Base-by-base conservation (phyloP, 2,329 filamentous ascomycete species). In the Bretziella fagacearum region DNA sequence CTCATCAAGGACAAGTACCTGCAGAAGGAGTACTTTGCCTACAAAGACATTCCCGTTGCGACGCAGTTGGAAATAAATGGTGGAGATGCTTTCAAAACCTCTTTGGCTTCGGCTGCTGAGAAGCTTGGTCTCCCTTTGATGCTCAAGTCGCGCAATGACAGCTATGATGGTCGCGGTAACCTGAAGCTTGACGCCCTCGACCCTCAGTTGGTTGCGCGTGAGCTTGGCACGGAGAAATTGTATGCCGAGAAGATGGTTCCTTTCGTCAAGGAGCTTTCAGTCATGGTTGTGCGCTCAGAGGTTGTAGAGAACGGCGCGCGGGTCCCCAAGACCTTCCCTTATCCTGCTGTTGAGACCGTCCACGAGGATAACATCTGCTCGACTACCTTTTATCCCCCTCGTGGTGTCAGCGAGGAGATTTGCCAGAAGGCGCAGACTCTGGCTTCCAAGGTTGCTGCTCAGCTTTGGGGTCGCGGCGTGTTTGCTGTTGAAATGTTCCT, bases 401-500 rank as follows among this genome's bases (percentile, higher is more conserved):
- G 87, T 30, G 70, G 73, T 5, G 77, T 93, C 2, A 67, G 77
- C 1, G 63, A 68, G 1, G 62, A 67, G 1, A 68, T 81, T 32
- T 73, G 74, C 51, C 62, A 74, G 53, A 65, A 73, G 55, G 87
- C 87, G 0, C 79, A 85, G 58, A 71, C 78, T 35, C 69, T 95
- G 0, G 91, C 87, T 0, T 75, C 77, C 54, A 77, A 81, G 49
- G 87, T 91, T 8, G 77, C 95, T 18, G 71, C 74, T 35, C 80
- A 76, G 44, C 81, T 98, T 47, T 78, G 79, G 66, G 91, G 91
- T 44, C 81, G 91, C 52, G 91, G 91, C 53, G 84, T 94, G 26
- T 98, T 95, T 62, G 91, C 89, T 1, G 89, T 96, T 0, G 91
- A 98, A 64, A 84, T 96, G 77, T 98, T 98, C 63, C 64, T 96